Conservation (phyloP, 2,329 filamentous ascomycete genomes). For the Zymoseptoria crescenta region DNA sequence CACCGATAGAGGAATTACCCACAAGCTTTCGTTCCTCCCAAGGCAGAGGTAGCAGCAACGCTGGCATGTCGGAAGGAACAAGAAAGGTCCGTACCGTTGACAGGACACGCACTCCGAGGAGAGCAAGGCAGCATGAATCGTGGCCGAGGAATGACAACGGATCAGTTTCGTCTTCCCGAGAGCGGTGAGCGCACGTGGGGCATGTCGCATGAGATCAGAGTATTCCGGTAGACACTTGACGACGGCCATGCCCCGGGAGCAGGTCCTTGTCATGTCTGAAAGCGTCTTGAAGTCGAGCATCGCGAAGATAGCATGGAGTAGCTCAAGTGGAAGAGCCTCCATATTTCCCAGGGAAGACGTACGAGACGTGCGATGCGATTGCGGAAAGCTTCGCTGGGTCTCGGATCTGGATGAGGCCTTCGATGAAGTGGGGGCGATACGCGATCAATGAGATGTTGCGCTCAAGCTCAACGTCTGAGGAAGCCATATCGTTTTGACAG, state of each 20-base stretch:
- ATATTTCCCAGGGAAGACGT: not conserved
- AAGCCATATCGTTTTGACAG: not conserved
- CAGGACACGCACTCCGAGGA: conserved; percentile 2
- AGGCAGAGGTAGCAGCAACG: conserved; percentile 8
- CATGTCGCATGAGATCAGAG: conserved; percentile 5
- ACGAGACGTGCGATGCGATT: not conserved
- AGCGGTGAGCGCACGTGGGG: conserved; percentile 1
- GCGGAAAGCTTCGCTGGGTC: not conserved
- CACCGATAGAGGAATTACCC: not conserved
- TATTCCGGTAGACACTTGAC: conserved; percentile 4
- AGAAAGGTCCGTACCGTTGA: conserved; percentile 3
- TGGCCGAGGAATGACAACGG: not conserved
- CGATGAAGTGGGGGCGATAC: conserved; percentile 5
- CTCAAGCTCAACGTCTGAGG: not conserved
- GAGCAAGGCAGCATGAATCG: conserved; percentile 3
- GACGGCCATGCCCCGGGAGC: conserved; percentile 1
- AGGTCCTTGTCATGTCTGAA: conserved; percentile 4
- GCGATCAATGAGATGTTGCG: not conserved
- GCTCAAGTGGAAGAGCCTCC: conserved; percentile 4
- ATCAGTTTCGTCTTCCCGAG: conserved; percentile 3
- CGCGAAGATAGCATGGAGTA: conserved; percentile 6
- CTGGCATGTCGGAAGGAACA: conserved; percentile 5
- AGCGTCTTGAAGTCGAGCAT: conserved; percentile 6
- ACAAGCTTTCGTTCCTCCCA: conserved; percentile 3
- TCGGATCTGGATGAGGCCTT: conserved; percentile 1